These are phyloP conservation scores for Candida glaebosa DNA, from an alignment of 805 yeast genomes.

Conservation along the genomic window DNA sequence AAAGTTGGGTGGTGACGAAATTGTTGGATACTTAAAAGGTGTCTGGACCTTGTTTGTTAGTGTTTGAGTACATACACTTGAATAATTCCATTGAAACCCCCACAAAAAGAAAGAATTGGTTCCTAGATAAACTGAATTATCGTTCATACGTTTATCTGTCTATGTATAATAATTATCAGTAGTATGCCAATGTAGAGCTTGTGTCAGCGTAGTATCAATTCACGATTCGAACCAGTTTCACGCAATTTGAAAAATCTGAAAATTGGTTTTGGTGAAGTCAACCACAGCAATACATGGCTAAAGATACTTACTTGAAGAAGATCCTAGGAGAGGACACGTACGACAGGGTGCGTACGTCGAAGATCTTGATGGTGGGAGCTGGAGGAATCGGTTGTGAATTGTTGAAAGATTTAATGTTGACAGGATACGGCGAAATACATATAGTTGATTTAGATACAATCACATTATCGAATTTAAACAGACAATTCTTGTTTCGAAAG, in stretches of 20 bases:
- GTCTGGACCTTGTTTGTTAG: conserved; percentile 66
- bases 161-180: no score
- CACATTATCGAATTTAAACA: conserved; percentile 84
- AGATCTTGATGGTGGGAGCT: conserved; percentile 84
- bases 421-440: conserved; percentile 84
- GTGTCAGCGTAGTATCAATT: no score
- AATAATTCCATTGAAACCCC: no score
- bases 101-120: no score
- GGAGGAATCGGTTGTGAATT: conserved; percentile 97
- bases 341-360: conserved; percentile 32
- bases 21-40: conserved; percentile 73
- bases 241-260: conserved; percentile 1
- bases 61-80: conserved; percentile 33
- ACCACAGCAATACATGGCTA: conserved; percentile 22
- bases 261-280: background rate
- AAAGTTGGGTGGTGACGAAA: conserved; percentile 78
- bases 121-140: no score
- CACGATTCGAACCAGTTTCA: no score
- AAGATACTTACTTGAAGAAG: conserved; percentile 39
- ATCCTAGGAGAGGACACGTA: conserved; percentile 41
- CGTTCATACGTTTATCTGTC: no score
- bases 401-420: conserved; percentile 70
- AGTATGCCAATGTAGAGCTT: no score
- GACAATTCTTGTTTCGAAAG: conserved; percentile 88
- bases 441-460: conserved; percentile 95